Evolutionary conservation across 257 asterid species (phyloP).

Genomic region (Gentiana dahurica): DNA sequence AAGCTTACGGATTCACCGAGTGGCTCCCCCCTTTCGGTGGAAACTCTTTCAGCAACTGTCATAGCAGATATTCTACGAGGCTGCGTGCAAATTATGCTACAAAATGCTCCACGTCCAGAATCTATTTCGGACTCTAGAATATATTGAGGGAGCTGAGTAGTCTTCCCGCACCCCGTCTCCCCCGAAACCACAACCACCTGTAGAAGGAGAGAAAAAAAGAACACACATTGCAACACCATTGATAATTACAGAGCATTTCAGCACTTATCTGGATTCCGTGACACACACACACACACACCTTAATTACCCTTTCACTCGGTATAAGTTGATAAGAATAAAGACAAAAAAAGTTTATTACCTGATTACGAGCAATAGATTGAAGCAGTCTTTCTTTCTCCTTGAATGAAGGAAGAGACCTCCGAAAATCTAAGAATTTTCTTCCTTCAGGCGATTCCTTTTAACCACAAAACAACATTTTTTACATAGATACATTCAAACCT

Average conservation of each 20-base stretch:
- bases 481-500: not conserved
- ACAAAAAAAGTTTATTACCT: constrained; percentile 34
- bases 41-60: constrained; percentile 93
- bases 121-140: constrained; percentile 91
- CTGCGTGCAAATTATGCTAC: constrained; percentile 94
- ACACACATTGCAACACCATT: not conserved
- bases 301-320: not conserved
- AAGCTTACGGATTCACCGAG: constrained; percentile 91
- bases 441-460: constrained; percentile 94
- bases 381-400: constrained; percentile 92
- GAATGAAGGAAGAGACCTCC: constrained; percentile 87
- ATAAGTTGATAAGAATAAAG: constrained; percentile 6
- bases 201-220: constrained; percentile 6
- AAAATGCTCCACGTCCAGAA: constrained; percentile 98
- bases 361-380: constrained; percentile 89
- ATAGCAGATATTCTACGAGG: constrained; percentile 97
- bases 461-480: constrained; percentile 10
- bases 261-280: not conserved
- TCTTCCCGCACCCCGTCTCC: constrained; percentile 99
- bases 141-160: constrained; percentile 97
- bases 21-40: constrained; percentile 95
- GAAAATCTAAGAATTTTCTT: constrained; percentile 65
- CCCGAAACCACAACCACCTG: constrained; percentile 97
- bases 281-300: no score
- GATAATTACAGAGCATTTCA: no score